phyloP scores from a whole-genome alignment of 2,329 filamentous ascomycete genomes.

The Monosporascus sp. region DNA sequence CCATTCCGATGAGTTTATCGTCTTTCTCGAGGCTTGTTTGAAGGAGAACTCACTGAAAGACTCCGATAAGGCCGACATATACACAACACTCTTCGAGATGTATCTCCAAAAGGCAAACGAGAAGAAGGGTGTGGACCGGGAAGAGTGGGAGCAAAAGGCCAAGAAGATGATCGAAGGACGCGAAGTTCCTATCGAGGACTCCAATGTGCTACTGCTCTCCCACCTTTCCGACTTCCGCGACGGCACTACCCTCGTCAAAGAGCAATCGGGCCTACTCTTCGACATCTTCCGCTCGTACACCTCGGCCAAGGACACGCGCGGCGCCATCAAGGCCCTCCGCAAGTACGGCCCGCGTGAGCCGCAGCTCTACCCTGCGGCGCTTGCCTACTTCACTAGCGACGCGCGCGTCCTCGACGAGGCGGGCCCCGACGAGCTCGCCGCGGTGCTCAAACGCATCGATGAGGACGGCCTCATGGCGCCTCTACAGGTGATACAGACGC shows the following conservation, averaged over 20 bases:
- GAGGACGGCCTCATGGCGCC: conserved; percentile 90
- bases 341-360: conserved; percentile 93
- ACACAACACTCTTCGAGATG: conserved; percentile 97
- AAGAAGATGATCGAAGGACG: conserved; percentile 81
- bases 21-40: conserved; percentile 85
- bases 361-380: conserved; percentile 83
- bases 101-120: conserved; percentile 84
- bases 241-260: conserved; percentile 86
- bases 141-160: conserved; percentile 85
- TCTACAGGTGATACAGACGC: conserved; percentile 90
- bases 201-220: conserved; percentile 87
- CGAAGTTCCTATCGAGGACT: conserved; percentile 83
- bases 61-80: conserved; percentile 76
- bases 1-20: conserved; percentile 84
- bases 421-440: conserved; percentile 73
- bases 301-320: conserved; percentile 81
- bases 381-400: conserved; percentile 90
- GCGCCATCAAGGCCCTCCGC: conserved; percentile 80
- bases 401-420: conserved; percentile 77
- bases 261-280: conserved; percentile 84
- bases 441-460: conserved; percentile 80
- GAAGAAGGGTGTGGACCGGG: conserved; percentile 60
- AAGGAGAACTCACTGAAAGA: conserved; percentile 64
- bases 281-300: conserved; percentile 98
- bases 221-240: conserved; percentile 86